Percentiles rank a stretch among this genome's conserved stretches.
phyloP scores from a whole-genome alignment of 306 rosid species.

The Quercus aquifolioides region DNA sequence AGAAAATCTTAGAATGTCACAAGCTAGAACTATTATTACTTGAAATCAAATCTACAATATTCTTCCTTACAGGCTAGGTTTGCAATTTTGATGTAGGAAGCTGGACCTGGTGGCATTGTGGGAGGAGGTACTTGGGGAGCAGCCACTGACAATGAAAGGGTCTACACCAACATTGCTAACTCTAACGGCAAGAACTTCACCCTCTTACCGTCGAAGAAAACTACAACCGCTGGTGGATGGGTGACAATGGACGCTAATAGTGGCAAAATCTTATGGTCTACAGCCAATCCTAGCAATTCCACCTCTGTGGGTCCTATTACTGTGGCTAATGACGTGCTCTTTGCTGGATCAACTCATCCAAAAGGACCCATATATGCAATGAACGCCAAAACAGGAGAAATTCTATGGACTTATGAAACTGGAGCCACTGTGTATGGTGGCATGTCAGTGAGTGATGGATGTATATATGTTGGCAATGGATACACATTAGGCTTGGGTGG shows the following conservation, averaged over 20 bases:
- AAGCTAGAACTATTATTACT: no score
- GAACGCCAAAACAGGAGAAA: constrained; percentile 30
- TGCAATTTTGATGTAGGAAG: constrained; percentile 9
- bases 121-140: constrained; percentile 67
- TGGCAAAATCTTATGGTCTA: constrained; percentile 51
- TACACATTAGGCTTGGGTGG: constrained; percentile 30
- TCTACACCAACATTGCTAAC: constrained; percentile 57
- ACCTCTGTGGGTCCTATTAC: constrained; percentile 32
- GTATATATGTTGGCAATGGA: constrained; percentile 49
- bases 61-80: no score
- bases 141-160: constrained; percentile 48
- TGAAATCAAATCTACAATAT: no score
- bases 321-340: constrained; percentile 50
- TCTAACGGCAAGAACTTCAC: constrained; percentile 37
- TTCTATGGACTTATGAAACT: constrained; percentile 42
- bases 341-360: constrained; percentile 35
- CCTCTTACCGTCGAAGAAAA: constrained; percentile 32
- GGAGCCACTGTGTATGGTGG: constrained; percentile 53
- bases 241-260: constrained; percentile 43
- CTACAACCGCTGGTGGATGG: constrained; percentile 53
- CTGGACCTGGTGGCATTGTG: constrained; percentile 45
- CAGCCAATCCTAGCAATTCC: constrained; percentile 21
- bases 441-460: constrained; percentile 45
- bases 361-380: constrained; percentile 42
- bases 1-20: no score